Percentiles rank a stretch among this genome's conserved stretches.
phyloP scores from a whole-genome alignment of 2,329 filamentous ascomycete genomes.

The Penicillium sp. region DNA sequence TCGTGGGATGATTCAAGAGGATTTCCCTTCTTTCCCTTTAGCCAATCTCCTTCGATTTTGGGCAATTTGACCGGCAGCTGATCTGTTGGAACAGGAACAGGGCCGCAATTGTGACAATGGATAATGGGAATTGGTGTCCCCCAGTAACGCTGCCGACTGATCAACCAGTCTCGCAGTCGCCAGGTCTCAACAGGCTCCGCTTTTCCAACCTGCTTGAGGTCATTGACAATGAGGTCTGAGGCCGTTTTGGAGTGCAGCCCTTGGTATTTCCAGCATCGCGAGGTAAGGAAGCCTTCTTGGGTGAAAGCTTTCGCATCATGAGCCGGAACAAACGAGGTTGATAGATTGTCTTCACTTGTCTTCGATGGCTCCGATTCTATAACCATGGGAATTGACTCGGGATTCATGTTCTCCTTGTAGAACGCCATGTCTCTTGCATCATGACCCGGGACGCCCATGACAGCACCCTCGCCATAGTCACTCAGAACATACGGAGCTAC shows the following conservation, averaged over 20 bases:
- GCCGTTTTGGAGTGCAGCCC: constrained; percentile 60
- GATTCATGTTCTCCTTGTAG: constrained; percentile 64
- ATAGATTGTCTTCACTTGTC: constrained; percentile 6
- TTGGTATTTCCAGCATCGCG: constrained; percentile 58
- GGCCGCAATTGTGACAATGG: constrained; percentile 69
- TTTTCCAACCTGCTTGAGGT: constrained; percentile 47
- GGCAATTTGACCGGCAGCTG: constrained; percentile 74
- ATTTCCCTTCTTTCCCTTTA: constrained; percentile 65
- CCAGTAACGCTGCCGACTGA: constrained; percentile 91
- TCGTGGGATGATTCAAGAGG: constrained; percentile 65
- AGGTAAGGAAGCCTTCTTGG: constrained; percentile 62
- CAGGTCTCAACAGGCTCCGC: constrained; percentile 64
- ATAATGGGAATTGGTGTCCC: constrained; percentile 84
- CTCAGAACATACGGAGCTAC: constrained; percentile 79
- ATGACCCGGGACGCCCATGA: constrained; percentile 89
- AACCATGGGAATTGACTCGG: constrained; percentile 58
- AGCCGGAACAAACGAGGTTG: constrained; percentile 19
- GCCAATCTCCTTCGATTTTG: constrained; percentile 61
- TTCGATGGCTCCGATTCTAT: constrained; percentile 44
- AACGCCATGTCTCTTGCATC: constrained; percentile 73
- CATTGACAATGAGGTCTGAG: constrained; percentile 53
- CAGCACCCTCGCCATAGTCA: constrained; percentile 78
- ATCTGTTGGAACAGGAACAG: constrained; percentile 69
- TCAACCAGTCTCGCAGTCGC: constrained; percentile 81
- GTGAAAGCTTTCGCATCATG: constrained; percentile 53